These are phyloP conservation scores for Boletus subcaerulescens DNA, from an alignment of 768 basidiomycete genomes.

Conservation along the genomic window DNA sequence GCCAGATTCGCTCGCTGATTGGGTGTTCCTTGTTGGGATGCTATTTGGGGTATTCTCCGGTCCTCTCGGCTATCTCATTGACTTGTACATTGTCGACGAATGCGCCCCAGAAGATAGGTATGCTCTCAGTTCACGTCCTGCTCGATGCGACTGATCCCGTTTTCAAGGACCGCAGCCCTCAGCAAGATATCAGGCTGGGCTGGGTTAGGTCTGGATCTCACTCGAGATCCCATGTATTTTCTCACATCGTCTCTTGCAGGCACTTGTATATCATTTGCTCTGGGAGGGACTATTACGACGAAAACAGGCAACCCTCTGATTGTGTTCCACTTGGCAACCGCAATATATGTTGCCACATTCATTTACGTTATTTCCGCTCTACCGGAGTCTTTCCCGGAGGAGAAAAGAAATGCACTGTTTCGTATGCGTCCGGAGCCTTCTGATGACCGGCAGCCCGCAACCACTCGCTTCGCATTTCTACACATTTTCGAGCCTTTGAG, in stretches of 20 bases:
- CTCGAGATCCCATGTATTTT: neutral
- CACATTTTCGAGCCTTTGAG: constrained; percentile 25
- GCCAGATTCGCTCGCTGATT: constrained; percentile 14
- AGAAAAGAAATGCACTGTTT: constrained; percentile 19
- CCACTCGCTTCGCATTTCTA: neutral
- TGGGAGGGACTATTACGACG: constrained; percentile 32
- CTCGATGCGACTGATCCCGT: constrained; percentile 2
- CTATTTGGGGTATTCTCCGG: constrained; percentile 13
- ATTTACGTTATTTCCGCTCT: constrained; percentile 25
- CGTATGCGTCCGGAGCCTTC: constrained; percentile 1
- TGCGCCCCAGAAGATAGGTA: constrained; percentile 25
- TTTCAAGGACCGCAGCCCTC: constrained; percentile 24
- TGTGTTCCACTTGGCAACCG: constrained; percentile 20
- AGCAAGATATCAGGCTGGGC: constrained; percentile 31
- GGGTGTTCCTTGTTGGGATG: constrained; percentile 20
- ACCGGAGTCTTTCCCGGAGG: constrained; percentile 31
- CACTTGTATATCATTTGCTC: constrained; percentile 23
- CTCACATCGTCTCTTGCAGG: constrained; percentile 14
- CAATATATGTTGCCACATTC: constrained; percentile 13
- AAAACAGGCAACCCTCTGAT: constrained; percentile 18
- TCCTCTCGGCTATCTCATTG: constrained; percentile 19
- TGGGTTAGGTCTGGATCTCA: constrained; percentile 19
- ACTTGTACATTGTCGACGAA: constrained; percentile 30
- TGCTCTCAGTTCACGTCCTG: neutral
- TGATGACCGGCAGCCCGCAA: neutral